Base-by-base conservation (phyloP, 148 eudicot species). In the Rhododendron simsii region DNA sequence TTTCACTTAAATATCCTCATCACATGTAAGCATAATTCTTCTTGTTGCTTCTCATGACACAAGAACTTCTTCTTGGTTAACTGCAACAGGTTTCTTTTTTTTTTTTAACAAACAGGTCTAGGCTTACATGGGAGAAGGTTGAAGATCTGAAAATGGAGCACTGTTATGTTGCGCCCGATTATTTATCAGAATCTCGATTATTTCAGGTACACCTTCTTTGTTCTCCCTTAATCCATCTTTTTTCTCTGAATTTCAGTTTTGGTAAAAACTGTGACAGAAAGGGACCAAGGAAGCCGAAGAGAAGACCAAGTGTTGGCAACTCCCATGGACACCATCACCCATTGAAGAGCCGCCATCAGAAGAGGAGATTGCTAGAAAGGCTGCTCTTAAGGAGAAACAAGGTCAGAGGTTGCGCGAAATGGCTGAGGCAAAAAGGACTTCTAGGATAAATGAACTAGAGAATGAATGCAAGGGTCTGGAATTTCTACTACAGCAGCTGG, bases 121-220 rank as follows among this genome's bases (percentile, higher is more conserved):
- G 90, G 89, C 92, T 97, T 84, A 93, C 98, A 18, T 97, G 99
- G 99, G 99, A 97, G 92, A 97, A 95, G 90, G 96, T 91, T 86
- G 99, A 97, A 91, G 99, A 97, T 84, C 91, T 97, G 87, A 97
- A 97, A 91, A 97, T 97, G 98, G 99, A 97, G 87, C 95, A 97
- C 87, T 95, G 99, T 87, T 97, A 95, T 89, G 89, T 97, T 76
- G 93, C 98, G 37, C 88, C 88, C 73, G 98, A 97, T 92, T 97
- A 97, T 87, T 92, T 89, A 61, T 87, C 96, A 73, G 99, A 95
- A 89, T 93, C 95, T 85, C 92, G 87, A 86, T 89, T 97, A 83
- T 97, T 97, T 92, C 93, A 95, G 96, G 99, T 93, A 83, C 45
- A 23, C 26, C 83, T 80, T 81, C 67, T 87, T 63, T 65, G 67